Conservation (phyloP, 2,329 filamentous ascomycete genomes). For the Aspergillus sp. region DNA sequence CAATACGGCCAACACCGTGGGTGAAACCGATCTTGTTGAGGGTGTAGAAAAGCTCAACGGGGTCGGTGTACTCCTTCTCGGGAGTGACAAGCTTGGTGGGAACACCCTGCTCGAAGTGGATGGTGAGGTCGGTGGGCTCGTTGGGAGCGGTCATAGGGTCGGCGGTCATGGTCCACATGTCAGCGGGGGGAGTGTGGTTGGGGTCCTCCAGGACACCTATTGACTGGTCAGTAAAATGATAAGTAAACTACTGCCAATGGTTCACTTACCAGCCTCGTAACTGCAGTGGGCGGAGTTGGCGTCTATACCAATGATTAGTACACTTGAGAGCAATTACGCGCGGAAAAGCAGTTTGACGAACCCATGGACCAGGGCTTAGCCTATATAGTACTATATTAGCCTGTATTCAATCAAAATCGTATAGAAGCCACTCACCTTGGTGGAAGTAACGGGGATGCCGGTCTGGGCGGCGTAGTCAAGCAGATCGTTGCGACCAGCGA, state of each 20-base stretch:
- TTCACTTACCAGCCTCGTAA: slow-evolving; percentile 70
- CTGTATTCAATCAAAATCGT: no score
- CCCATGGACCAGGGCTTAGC: slow-evolving; percentile 59
- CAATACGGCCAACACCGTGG: slow-evolving; percentile 76
- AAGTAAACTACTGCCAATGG: neutral
- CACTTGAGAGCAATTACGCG: slow-evolving; percentile 17
- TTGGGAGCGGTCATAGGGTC: slow-evolving; percentile 72
- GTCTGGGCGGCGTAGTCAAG: slow-evolving; percentile 52
- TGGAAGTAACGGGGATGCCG: slow-evolving; percentile 51
- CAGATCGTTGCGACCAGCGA: slow-evolving; percentile 52
- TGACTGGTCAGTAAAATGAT: slow-evolving; percentile 35
- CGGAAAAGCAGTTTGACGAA: slow-evolving; percentile 50
- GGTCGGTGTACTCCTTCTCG: slow-evolving; percentile 66
- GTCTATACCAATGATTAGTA: slow-evolving; percentile 23
- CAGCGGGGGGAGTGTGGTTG: slow-evolving; percentile 65
- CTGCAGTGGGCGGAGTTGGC: slow-evolving; percentile 62
- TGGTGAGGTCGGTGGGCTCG: slow-evolving; percentile 68
- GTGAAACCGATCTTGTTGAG: slow-evolving; percentile 71
- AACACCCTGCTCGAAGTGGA: slow-evolving; percentile 74
- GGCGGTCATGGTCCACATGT: slow-evolving; percentile 74
- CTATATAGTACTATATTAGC: slow-evolving; percentile 15
- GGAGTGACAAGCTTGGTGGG: slow-evolving; percentile 66
- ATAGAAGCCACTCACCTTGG: slow-evolving; percentile 35
- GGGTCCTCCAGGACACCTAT: slow-evolving; percentile 49
- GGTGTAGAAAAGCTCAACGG: slow-evolving; percentile 70